Conservation (phyloP, 306 rosid species). For the Acacia confusa region DNA sequence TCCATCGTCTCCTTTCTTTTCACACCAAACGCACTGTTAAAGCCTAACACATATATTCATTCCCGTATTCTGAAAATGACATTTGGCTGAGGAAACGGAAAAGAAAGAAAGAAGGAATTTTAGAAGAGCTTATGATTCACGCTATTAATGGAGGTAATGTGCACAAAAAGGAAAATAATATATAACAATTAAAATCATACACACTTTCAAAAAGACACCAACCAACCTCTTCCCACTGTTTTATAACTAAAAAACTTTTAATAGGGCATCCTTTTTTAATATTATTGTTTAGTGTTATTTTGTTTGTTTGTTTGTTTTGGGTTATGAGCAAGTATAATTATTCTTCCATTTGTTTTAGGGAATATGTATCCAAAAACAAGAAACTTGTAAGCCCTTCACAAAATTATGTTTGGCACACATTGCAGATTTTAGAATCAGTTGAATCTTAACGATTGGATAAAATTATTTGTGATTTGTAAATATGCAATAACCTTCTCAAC, state of each 20-base stretch:
- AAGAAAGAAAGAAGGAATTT: not conserved
- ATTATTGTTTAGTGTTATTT: not conserved
- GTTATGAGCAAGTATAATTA: not conserved
- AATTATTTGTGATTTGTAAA: not conserved
- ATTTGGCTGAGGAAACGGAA: not conserved
- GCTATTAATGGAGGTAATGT: constrained; percentile 10
- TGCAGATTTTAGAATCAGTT: not conserved
- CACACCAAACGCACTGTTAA: no score
- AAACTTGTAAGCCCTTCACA: not conserved
- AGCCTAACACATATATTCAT: no score
- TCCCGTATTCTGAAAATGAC: constrained; percentile 22
- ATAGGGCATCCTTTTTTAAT: not conserved
- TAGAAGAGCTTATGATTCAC: constrained; percentile 19
- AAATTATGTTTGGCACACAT: not conserved
- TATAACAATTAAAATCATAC: not conserved
- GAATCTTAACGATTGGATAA: not conserved
- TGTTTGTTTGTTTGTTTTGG: not conserved
- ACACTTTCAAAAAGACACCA: not conserved
- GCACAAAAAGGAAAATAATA: constrained; percentile 9
- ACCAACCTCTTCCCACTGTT: constrained; percentile 1
- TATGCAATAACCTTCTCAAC: not conserved
- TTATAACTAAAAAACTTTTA: not conserved
- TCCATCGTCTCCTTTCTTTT: no score
- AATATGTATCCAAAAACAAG: not conserved
- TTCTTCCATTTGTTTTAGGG: not conserved